These are phyloP conservation scores for Komagataella phaffii DNA, from an alignment of 805 yeast species.

Conservation along the genomic window DNA sequence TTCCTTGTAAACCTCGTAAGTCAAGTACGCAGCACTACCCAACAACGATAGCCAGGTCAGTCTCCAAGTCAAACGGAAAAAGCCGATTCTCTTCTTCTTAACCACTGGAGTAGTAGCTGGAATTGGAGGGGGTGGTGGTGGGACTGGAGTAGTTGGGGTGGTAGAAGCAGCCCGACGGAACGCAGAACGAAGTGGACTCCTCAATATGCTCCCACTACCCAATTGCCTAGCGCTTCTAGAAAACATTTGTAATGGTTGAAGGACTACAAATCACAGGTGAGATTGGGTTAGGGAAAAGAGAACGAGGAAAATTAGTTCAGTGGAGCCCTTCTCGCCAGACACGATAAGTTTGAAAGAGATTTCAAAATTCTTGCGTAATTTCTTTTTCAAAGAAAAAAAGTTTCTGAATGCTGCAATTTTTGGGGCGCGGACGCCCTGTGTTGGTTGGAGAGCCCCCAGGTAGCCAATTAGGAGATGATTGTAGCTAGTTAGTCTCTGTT, in stretches of 20 bases:
- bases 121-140: slow-evolving; percentile 1
- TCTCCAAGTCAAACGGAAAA: slow-evolving; percentile 30
- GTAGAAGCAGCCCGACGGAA: background rate
- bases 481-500: background rate
- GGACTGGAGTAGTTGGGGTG: background rate
- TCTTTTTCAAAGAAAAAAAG: background rate
- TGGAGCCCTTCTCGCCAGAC: background rate
- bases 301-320: background rate
- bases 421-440: background rate
- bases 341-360: background rate
- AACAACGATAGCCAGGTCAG: slow-evolving; percentile 34
- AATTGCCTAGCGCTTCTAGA: background rate
- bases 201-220: background rate
- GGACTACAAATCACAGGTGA: background rate
- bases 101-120: background rate
- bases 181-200: background rate
- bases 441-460: background rate
- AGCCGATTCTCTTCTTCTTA: slow-evolving; percentile 10
- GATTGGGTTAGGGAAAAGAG: background rate
- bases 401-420: background rate
- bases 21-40: slow-evolving; percentile 41
- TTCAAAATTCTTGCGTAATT: background rate
- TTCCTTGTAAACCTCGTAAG: slow-evolving; percentile 53
- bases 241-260: background rate
- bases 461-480: background rate